phyloP scores from a whole-genome alignment of 2,329 filamentous ascomycete species.

The Phialophora chinensis region DNA sequence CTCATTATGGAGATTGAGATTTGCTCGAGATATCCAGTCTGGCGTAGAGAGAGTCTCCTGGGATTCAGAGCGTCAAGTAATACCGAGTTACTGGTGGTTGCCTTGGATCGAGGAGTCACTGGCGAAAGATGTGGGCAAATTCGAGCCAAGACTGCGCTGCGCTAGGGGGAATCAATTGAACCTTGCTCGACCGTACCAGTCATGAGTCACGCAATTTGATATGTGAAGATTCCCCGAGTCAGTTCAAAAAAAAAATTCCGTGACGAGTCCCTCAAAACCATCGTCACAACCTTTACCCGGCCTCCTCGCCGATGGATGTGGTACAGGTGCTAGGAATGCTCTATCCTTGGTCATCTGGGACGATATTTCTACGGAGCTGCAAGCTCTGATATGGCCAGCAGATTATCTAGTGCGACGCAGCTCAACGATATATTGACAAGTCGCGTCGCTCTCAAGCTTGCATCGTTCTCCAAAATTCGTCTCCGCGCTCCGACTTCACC shows the following conservation, averaged over 20 bases:
- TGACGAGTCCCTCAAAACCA: conserved; percentile 15
- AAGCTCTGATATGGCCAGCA: conserved; percentile 33
- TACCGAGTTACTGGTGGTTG: background rate
- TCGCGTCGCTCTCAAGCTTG: conserved; percentile 24
- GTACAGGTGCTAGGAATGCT: conserved; percentile 18
- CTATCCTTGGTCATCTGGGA: conserved; percentile 13
- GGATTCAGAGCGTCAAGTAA: background rate
- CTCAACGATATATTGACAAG: conserved; percentile 21
- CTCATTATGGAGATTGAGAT: conserved; percentile 66
- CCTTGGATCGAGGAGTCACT: conserved; percentile 9
- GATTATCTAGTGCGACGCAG: conserved; percentile 27
- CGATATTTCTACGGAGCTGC: conserved; percentile 21
- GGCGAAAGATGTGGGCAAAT: conserved; percentile 20
- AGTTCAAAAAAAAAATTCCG: conserved; percentile 14
- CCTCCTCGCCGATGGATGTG: conserved; percentile 15
- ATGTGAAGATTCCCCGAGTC: conserved; percentile 17
- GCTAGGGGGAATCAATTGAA: background rate
- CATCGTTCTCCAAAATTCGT: conserved; percentile 26
- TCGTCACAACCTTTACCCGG: conserved; percentile 24
- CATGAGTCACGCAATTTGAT: background rate
- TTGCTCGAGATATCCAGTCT: conserved; percentile 7
- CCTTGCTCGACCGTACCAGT: background rate
- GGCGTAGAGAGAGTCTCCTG: background rate
- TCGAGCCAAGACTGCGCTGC: conserved; percentile 24
- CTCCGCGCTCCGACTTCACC: conserved; percentile 24